Evolutionary conservation across 2,329 filamentous ascomycete genomes (phyloP).

Genomic region (Xylaria hypoxylon): DNA sequence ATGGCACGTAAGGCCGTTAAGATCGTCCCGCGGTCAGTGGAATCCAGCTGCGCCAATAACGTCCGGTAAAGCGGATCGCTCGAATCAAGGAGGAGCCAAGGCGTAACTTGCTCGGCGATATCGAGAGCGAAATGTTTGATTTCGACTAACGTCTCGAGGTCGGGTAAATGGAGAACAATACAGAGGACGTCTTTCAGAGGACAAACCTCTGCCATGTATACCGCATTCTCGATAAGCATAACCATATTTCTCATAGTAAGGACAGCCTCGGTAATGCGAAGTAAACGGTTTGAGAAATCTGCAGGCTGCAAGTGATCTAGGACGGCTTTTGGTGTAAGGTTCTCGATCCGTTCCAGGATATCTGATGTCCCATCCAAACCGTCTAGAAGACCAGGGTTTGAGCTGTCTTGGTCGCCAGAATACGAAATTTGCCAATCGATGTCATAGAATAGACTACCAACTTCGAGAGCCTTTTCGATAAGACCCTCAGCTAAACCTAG

Average conservation of each 20-base stretch:
- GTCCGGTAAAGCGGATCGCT: constrained; percentile 84
- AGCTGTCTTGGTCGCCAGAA: constrained; percentile 63
- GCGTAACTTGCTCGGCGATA: constrained; percentile 89
- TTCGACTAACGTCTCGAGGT: constrained; percentile 78
- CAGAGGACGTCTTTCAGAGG: constrained; percentile 84
- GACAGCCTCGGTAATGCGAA: constrained; percentile 85
- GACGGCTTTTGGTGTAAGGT: constrained; percentile 68
- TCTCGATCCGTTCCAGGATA: constrained; percentile 77
- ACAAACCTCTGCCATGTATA: constrained; percentile 79
- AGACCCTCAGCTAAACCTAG: constrained; percentile 88
- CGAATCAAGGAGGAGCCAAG: constrained; percentile 77
- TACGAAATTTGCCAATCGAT: constrained; percentile 85
- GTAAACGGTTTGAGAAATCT: constrained; percentile 75
- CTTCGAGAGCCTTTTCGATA: constrained; percentile 83
- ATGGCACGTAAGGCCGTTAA: constrained; percentile 84
- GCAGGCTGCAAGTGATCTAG: constrained; percentile 79
- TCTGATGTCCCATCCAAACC: constrained; percentile 76
- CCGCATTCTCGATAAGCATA: constrained; percentile 89
- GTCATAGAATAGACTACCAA: constrained; percentile 83
- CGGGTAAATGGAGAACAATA: constrained; percentile 82
- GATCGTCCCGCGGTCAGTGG: constrained; percentile 83
- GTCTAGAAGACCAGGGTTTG: constrained; percentile 63
- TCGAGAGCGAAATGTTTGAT: constrained; percentile 92
- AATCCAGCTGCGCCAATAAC: constrained; percentile 72
- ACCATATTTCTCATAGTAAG: constrained; percentile 95